A percentile compares a stretch with the other conserved stretches of the same genome.
Evolutionary conservation across 176 grass and related monocot species (phyloP).

Genomic region (Ensete ventricosum): DNA sequence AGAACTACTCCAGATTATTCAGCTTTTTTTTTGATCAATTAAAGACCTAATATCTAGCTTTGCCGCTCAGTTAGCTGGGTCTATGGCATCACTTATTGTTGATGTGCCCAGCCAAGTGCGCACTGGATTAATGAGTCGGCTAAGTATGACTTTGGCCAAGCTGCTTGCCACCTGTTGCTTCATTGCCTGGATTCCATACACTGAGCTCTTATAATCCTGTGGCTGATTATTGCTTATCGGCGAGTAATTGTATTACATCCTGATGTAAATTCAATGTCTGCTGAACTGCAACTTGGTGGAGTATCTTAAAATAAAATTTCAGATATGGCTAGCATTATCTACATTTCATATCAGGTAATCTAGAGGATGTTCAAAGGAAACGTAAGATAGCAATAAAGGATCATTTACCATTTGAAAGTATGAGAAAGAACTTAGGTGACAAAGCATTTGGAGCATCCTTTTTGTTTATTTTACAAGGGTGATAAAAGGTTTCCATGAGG

Average conservation of each 20-base stretch:
- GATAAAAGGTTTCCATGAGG: too few relatives aligned
- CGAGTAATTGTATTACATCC: neutral
- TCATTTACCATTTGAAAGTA: neutral
- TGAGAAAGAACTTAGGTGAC: neutral
- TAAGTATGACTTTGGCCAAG: conserved; percentile 66
- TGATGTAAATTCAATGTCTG: neutral
- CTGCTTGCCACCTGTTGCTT: conserved; percentile 63
- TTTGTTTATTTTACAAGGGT: too few relatives aligned
- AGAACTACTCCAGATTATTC: conserved; percentile 50
- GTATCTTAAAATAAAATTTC: neutral
- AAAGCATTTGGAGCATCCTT: too few relatives aligned
- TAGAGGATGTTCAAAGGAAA: neutral
- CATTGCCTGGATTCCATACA: conserved; percentile 56
- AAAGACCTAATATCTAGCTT: conserved; percentile 53
- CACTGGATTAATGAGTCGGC: conserved; percentile 71
- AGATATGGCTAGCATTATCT: neutral
- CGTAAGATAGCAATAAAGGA: neutral
- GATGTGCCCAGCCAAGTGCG: conserved; percentile 50
- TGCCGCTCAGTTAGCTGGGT: conserved; percentile 59
- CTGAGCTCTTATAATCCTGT: conserved; percentile 28
- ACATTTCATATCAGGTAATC: neutral
- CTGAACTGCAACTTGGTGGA: neutral
- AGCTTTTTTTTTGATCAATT: conserved; percentile 36
- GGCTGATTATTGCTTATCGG: neutral
- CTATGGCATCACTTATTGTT: conserved; percentile 54